phyloP scores from a whole-genome alignment of 192 early-diverging fungal genomes.

The Umbelopsis sp. region DNA sequence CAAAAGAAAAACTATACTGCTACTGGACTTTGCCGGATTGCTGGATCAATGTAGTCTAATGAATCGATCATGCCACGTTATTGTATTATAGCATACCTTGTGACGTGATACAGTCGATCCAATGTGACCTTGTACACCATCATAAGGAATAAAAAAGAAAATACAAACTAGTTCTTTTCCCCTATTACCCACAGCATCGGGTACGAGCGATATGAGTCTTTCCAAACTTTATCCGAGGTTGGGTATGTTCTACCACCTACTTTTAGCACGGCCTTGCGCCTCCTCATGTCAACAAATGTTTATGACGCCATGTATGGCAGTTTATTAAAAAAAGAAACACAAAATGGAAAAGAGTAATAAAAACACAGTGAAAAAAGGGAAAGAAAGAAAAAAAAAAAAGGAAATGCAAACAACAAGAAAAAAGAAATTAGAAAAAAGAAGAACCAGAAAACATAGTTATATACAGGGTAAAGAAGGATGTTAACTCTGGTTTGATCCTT shows the following conservation, averaged over 20 bases:
- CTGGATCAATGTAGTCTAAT: not conserved
- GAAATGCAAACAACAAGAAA: not conserved
- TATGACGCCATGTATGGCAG: not conserved
- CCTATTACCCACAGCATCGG: too few relatives aligned
- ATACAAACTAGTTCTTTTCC: too few relatives aligned
- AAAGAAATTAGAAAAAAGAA: not conserved
- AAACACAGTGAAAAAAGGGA: not conserved
- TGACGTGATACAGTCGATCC: too few relatives aligned
- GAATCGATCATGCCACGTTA: too few relatives aligned
- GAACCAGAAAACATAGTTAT: not conserved
- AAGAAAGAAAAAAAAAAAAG: not conserved
- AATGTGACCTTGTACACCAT: too few relatives aligned
- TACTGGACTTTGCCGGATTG: conserved; percentile 15
- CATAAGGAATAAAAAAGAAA: too few relatives aligned
- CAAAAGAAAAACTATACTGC: not conserved
- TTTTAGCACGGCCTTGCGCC: too few relatives aligned
- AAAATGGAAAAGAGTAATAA: not conserved
- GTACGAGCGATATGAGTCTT: too few relatives aligned
- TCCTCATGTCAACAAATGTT: not conserved
- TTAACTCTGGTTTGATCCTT: too few relatives aligned
- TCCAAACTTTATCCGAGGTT: too few relatives aligned
- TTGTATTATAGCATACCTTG: too few relatives aligned
- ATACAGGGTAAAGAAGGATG: not conserved
- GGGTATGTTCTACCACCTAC: too few relatives aligned
- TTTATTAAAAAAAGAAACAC: not conserved